phyloP scores from a whole-genome alignment of 345 rosid species.

The Leavenworthia alabamica region DNA sequence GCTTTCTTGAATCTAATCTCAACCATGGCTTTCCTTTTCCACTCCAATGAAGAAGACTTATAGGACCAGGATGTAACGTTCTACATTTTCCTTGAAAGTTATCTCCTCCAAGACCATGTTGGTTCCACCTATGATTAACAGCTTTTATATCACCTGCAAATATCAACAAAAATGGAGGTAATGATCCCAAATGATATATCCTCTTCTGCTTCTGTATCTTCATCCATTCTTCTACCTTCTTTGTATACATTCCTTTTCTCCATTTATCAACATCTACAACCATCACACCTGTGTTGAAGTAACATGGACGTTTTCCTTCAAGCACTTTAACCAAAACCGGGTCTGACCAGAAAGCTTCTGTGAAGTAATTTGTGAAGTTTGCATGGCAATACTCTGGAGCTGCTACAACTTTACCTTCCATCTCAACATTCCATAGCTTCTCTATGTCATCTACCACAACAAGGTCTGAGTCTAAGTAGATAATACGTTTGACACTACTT shows the following conservation, averaged over 20 bases:
- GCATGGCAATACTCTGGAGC: constrained; percentile 71
- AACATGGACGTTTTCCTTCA: constrained; percentile 49
- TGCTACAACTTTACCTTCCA: constrained; percentile 49
- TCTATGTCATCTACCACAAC: constrained; percentile 54
- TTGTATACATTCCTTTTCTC: constrained; percentile 46
- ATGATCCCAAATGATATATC: constrained; percentile 57
- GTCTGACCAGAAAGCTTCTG: constrained; percentile 48
- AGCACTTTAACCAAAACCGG: constrained; percentile 34
- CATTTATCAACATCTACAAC: constrained; percentile 54
- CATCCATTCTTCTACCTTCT: constrained; percentile 58
- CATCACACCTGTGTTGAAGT: constrained; percentile 70
- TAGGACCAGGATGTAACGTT: constrained; percentile 60
- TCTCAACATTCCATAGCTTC: constrained; percentile 46
- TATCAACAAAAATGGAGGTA: constrained; percentile 59
- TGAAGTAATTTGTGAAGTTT: constrained; percentile 50
- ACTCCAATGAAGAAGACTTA: constrained; percentile 68
- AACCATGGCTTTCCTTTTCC: constrained; percentile 70
- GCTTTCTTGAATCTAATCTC: constrained; percentile 53
- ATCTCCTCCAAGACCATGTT: constrained; percentile 67
- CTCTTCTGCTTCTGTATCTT: constrained; percentile 45
- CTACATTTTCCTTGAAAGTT: constrained; percentile 56
- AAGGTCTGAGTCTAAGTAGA: constrained; percentile 63
- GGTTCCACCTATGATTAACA: constrained; percentile 64
- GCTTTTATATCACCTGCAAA: constrained; percentile 58
- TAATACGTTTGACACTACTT: constrained; percentile 28